A percentile compares a stretch with the other conserved stretches of the same genome.
phyloP scores from a whole-genome alignment of 1,284 basidiomycete species.

The Cutaneotrichosporon dermatis region DNA sequence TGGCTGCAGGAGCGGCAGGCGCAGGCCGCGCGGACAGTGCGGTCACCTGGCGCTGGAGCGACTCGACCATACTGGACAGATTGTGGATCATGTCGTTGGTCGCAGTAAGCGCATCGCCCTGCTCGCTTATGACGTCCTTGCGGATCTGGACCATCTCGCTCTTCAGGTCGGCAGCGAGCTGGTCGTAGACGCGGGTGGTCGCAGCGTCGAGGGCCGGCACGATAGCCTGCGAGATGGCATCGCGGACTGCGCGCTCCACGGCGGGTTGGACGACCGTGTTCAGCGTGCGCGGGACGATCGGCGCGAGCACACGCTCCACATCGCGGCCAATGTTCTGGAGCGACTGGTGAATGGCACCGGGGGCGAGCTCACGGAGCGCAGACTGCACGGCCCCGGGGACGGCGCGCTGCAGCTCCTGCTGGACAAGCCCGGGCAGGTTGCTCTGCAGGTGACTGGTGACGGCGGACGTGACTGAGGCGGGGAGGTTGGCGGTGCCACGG shows the following conservation, averaged over 20 bases:
- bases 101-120: slow-evolving; percentile 16
- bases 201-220: slow-evolving; percentile 28
- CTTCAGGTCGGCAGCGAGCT: slow-evolving; percentile 31
- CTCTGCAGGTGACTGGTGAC: slow-evolving; percentile 28
- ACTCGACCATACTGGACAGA: slow-evolving; percentile 23
- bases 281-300: slow-evolving; percentile 26
- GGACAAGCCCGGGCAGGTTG: slow-evolving; percentile 19
- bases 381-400: slow-evolving; percentile 25
- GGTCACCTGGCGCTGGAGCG: slow-evolving; percentile 30
- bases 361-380: slow-evolving; percentile 17
- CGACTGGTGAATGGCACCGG: slow-evolving; percentile 23
- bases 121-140: slow-evolving; percentile 22
- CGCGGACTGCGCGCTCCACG: slow-evolving; percentile 30
- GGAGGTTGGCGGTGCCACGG: background rate
- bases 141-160: slow-evolving; percentile 40
- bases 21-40: slow-evolving; percentile 17
- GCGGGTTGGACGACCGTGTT: slow-evolving; percentile 25
- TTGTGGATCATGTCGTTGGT: slow-evolving; percentile 19
- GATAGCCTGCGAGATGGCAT: slow-evolving; percentile 23
- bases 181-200: slow-evolving; percentile 25
- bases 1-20: background rate
- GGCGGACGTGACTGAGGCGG: slow-evolving; percentile 11
- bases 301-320: slow-evolving; percentile 25
- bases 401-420: slow-evolving; percentile 27
- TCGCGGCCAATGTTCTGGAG: slow-evolving; percentile 26